These are phyloP conservation scores for Blastomyces silverae DNA, from an alignment of 2,329 filamentous ascomycete genomes.

Conservation along the genomic window DNA sequence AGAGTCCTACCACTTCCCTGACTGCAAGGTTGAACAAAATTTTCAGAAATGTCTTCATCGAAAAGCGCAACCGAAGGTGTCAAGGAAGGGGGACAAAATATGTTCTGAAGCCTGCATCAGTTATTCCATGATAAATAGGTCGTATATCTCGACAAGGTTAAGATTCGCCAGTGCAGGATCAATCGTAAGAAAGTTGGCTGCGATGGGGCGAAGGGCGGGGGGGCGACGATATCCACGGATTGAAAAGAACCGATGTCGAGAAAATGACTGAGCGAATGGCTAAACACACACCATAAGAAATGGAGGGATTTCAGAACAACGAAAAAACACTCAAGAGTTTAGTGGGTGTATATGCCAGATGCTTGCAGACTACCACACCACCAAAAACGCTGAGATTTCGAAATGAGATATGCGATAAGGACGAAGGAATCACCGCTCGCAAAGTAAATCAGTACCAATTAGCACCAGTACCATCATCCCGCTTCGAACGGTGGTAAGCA, in stretches of 20 bases:
- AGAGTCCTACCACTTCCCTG: slow-evolving; percentile 7
- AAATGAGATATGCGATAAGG: slow-evolving; percentile 17
- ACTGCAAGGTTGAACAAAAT: slow-evolving; percentile 7
- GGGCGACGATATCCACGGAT: slow-evolving; percentile 21
- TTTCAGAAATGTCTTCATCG: slow-evolving; percentile 12
- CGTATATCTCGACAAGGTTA: slow-evolving; percentile 17
- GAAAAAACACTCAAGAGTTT: slow-evolving; percentile 16
- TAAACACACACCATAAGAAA: slow-evolving; percentile 19
- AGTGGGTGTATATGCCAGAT: slow-evolving; percentile 11
- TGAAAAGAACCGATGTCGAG: slow-evolving; percentile 15
- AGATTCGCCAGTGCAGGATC: slow-evolving; percentile 7
- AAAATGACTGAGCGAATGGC: slow-evolving; percentile 18
- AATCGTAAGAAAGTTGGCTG: slow-evolving; percentile 14
- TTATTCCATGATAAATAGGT: slow-evolving; percentile 17
- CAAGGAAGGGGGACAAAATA: slow-evolving; percentile 15
- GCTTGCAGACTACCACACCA: slow-evolving; percentile 12
- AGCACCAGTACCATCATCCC: slow-evolving; percentile 48
- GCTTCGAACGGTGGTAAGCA: slow-evolving; percentile 48
- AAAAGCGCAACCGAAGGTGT: slow-evolving; percentile 17
- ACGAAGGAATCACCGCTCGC: slow-evolving; percentile 25
- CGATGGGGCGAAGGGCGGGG: slow-evolving; percentile 24
- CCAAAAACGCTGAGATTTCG: slow-evolving; percentile 13
- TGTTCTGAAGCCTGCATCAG: slow-evolving; percentile 21
- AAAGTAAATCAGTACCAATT: slow-evolving; percentile 43
- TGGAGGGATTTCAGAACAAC: slow-evolving; percentile 21